Evolutionary conservation across 306 rosid genomes (phyloP), one percentile per base, ranked within the genome.

Genomic region (Pachyrhizus erosus): DNA sequence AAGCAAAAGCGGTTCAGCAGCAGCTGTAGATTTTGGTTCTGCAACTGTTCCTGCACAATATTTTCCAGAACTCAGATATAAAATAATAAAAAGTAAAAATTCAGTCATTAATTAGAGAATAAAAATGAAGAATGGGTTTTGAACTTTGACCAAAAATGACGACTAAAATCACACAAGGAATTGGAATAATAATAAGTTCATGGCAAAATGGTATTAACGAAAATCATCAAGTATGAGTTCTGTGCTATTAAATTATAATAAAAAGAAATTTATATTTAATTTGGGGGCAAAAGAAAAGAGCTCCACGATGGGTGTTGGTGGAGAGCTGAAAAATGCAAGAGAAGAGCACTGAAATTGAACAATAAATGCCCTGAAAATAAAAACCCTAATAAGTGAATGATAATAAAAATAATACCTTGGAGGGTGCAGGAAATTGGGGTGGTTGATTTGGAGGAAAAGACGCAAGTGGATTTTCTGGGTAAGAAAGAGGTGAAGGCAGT

Each of bases 1-100:
- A 46, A 96, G 96, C 89, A 96, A 82, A 75, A 96, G 94, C 0
- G 98, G 89, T 75, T 92, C 93, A 21, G 87, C 85, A 82, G 93
- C 55, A 76, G 90, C 43, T 5, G 89, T 79, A 12, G 80, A 26
- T 64, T 84, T 86, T 26, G 97, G 86, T 72, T 92, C 96, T 9
- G 89, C 91, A 79, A 94, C 93, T 57, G 89, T 88, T 82, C 93
- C 96, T 91, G 87, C 61, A 87, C 57, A 45, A 46, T 7, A 74
- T 52, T 70, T 29, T 42, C 73, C 84, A 80, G 67, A 88, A 37
- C 29, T 68, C 52, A 83, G 62, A 64, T 2, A 61, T 23, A 26
- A 60, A 49, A 78, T 23, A 49, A 48, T 18, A 34, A 60, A 37
- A 20, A 0, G n/a, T n/a, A n/a, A n/a, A 7, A 10, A 8, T 7